Base-by-base conservation (phyloP, 2,329 filamentous ascomycete genomes). In the Alternaria arbusti region DNA sequence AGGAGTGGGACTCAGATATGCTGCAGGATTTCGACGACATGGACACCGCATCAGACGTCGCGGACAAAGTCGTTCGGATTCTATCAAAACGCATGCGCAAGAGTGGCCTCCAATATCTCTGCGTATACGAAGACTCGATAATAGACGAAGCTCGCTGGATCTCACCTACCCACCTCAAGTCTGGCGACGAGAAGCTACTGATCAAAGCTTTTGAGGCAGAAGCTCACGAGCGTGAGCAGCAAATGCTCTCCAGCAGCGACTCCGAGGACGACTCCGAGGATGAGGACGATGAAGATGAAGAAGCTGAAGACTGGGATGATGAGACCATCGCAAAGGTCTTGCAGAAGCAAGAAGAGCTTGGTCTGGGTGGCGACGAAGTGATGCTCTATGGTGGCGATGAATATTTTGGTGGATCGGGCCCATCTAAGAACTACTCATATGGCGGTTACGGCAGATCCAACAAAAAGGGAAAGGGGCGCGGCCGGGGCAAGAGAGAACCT, bases 311-410 rank as follows among this genome's bases (percentile, higher is more conserved):
- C 72, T 76, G 84, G 70, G 84, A 87, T 9, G 88, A 93, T 65
- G 89, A 90, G 74, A 83, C 86, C 20, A 81, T 92, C 43, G 89
- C 90, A 43, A 82, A 85, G 43, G 79, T 90, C 23, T 77, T 91
- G 28, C 82, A 86, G 55, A 89, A 88, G 74, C 86, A 89, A 71
- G 85, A 88, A 75, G 87, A 89, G 73, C 81, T 91, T 5, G 90
- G 90, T 9, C 80, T 91, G 46, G 86, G 83, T 3, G 83, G 84
- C 10, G 84, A 88, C 22, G 86, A 91, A 58, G 71, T 90, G 4
- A 58, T 90, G 13, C 80, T 91, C 4, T 86, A 88, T 61, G 84
- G 86, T 54, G 85, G 82, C 15, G 81, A 83, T 44, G 82, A 81
- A 23, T 78, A 74, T 26, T 78, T 80, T n/a, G 71, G 72, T 30